Conservation (phyloP, 306 rosid species). For the Quercus robur region DNA sequence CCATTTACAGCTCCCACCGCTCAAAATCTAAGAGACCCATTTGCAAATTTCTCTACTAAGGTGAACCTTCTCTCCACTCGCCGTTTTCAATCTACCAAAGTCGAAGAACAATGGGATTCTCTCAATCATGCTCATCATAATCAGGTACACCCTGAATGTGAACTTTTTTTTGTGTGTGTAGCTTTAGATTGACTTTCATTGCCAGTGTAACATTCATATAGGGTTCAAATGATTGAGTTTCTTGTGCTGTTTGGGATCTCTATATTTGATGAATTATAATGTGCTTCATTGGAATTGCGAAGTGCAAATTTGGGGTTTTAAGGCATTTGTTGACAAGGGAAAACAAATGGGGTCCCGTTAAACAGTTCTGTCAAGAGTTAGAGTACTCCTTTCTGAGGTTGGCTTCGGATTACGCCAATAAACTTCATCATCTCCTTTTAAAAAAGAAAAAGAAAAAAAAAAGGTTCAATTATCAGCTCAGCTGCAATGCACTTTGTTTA, state of each 20-base stretch:
- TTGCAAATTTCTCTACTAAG: neutral
- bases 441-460: too few species aligned
- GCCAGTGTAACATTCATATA: neutral
- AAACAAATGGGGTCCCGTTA: too few species aligned
- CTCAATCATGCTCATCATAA: slow-evolving; percentile 15
- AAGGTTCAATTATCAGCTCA: too few species aligned
- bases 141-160: slow-evolving; percentile 43
- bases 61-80: slow-evolving; percentile 24
- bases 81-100: slow-evolving; percentile 41
- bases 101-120: slow-evolving; percentile 24
- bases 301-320: neutral
- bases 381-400: too few species aligned
- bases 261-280: neutral
- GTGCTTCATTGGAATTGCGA: neutral
- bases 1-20: neutral
- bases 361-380: too few species aligned
- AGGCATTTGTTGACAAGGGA: too few species aligned
- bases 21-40: slow-evolving; percentile 13
- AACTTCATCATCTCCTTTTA: too few species aligned
- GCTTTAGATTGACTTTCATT: neutral
- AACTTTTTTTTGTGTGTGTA: neutral
- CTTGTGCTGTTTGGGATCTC: neutral
- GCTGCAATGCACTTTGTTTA: too few species aligned
- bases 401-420: too few species aligned
- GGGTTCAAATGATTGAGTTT: neutral